Evolutionary conservation across 768 basidiomycete genomes (phyloP).

Genomic region (Steccherinum ochraceum): DNA sequence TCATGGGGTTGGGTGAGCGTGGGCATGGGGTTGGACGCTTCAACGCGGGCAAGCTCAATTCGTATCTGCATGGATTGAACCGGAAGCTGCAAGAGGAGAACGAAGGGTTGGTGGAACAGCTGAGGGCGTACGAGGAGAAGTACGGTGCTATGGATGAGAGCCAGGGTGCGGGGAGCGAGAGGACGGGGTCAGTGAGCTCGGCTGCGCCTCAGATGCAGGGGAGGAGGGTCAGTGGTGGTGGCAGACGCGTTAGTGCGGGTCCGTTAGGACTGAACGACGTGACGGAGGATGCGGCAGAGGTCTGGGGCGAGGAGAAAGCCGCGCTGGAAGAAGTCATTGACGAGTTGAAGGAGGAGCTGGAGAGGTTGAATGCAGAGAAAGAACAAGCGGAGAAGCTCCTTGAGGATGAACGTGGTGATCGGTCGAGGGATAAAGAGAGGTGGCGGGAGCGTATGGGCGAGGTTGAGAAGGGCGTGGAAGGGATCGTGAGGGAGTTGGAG

Average conservation of each 20-base stretch:
- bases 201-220: conserved; percentile 25
- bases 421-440: conserved; percentile 59
- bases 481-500: conserved; percentile 63
- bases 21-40: conserved; percentile 65
- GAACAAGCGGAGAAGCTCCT: conserved; percentile 51
- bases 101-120: conserved; percentile 49
- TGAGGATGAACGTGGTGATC: conserved; percentile 38
- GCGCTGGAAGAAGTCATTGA: conserved; percentile 35
- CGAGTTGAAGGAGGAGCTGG: conserved; percentile 29
- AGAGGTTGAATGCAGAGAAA: conserved; percentile 42
- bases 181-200: conserved; percentile 14
- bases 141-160: conserved; percentile 9
- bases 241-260: conserved; percentile 45
- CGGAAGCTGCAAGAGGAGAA: conserved; percentile 82
- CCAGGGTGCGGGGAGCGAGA: not conserved
- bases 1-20: conserved; percentile 64
- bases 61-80: conserved; percentile 83
- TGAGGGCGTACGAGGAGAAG: conserved; percentile 49
- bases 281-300: conserved; percentile 57
- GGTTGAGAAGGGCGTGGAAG: conserved; percentile 63
- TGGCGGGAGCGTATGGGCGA: conserved; percentile 70
- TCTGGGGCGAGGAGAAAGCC: conserved; percentile 68
- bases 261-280: conserved; percentile 50
- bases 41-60: conserved; percentile 80
- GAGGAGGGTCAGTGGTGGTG: conserved; percentile 28